These are phyloP conservation scores for Barbarea vulgaris DNA, from an alignment of 345 rosid genomes.

Conservation along the genomic window DNA sequence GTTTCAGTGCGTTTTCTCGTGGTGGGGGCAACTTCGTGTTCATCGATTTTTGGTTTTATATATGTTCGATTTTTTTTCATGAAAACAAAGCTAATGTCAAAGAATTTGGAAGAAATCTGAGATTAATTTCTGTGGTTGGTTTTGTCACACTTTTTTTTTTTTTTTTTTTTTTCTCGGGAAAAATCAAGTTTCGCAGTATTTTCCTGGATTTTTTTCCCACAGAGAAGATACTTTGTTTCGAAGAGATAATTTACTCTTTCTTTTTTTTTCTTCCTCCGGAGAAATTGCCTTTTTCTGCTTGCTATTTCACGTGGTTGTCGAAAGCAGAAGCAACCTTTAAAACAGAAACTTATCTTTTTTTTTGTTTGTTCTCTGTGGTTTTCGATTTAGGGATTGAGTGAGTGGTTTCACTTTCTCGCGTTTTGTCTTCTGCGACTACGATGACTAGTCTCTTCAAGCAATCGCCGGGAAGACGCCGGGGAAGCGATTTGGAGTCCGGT, in stretches of 20 bases:
- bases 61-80: background rate
- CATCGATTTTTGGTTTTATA: background rate
- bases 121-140: background rate
- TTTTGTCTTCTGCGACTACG: conserved; percentile 53
- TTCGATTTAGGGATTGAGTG: conserved; percentile 30
- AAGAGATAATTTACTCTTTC: conserved; percentile 23
- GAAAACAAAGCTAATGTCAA: conserved; percentile 7
- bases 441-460: conserved; percentile 40
- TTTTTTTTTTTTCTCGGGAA: conserved; percentile 11
- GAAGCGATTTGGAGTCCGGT: conserved; percentile 59
- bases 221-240: conserved; percentile 19
- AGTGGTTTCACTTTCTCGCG: conserved; percentile 11
- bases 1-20: background rate
- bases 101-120: conserved; percentile 14
- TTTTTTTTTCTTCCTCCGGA: background rate
- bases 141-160: background rate
- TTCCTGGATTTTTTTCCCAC: conserved; percentile 6
- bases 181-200: conserved; percentile 1
- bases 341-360: background rate
- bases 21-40: conserved; percentile 10
- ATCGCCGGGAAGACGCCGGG: conserved; percentile 49
- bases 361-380: background rate
- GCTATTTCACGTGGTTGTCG: conserved; percentile 38
- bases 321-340: conserved; percentile 42
- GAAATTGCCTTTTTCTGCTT: conserved; percentile 31